phyloP scores from a whole-genome alignment of 1,284 basidiomycete species.

The Cryptococcus jaspeensis region DNA sequence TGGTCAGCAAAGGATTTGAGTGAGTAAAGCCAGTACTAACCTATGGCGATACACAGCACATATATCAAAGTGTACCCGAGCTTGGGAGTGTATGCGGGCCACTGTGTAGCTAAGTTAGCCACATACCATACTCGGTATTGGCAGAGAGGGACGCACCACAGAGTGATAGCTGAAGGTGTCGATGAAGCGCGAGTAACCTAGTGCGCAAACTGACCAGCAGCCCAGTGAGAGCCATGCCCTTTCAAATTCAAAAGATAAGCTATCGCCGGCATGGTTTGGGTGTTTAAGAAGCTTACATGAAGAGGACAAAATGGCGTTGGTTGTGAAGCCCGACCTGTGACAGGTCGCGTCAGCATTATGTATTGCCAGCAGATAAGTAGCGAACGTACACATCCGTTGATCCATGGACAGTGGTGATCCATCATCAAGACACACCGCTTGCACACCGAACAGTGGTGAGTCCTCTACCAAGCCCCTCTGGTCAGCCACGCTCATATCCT shows the following conservation, averaged over 20 bases:
- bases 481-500: too few species aligned
- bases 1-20: neutral
- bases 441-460: slow-evolving; percentile 94
- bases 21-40: slow-evolving; percentile 18
- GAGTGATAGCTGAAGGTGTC: slow-evolving; percentile 58
- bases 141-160: slow-evolving; percentile 46
- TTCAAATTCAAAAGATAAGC: slow-evolving; percentile 8
- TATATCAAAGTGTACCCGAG: slow-evolving; percentile 71
- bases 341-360: neutral
- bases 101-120: slow-evolving; percentile 49
- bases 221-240: slow-evolving; percentile 72
- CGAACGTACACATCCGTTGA: slow-evolving; percentile 68
- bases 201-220: slow-evolving; percentile 59
- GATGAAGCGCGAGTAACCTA: slow-evolving; percentile 57
- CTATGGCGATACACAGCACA: slow-evolving; percentile 69
- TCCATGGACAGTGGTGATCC: slow-evolving; percentile 92
- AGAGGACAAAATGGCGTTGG: slow-evolving; percentile 92
- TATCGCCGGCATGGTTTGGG: neutral
- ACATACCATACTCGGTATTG: neutral
- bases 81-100: slow-evolving; percentile 67
- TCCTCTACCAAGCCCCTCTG: slow-evolving; percentile 59
- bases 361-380: neutral
- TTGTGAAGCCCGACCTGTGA: slow-evolving; percentile 77
- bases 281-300: slow-evolving; percentile 82
- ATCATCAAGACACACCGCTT: slow-evolving; percentile 89